A percentile compares a stretch with the other conserved stretches of the same genome.
These are phyloP conservation scores for Asparagopsis taxiformis DNA, from an alignment of 31 red algal species.

Conservation along the genomic window DNA sequence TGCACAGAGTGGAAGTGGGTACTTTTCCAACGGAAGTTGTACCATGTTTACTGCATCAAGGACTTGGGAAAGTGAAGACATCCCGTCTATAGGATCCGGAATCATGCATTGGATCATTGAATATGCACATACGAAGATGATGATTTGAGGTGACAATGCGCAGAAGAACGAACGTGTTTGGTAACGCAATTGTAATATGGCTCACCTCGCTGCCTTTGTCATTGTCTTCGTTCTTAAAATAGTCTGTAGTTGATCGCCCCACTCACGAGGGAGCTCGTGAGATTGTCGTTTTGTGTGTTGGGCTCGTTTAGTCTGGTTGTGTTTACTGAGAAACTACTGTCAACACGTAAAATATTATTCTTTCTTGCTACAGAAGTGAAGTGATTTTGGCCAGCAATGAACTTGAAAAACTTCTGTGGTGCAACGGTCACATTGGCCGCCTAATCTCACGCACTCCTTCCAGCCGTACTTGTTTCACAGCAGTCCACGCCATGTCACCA, in stretches of 20 bases:
- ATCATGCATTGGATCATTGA: neutral
- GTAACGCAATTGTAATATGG: neutral
- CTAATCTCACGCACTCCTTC: too few species aligned
- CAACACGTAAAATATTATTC: neutral
- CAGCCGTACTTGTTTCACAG: too few species aligned
- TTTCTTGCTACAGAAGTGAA: neutral
- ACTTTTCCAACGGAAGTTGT: too few species aligned
- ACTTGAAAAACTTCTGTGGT: too few species aligned
- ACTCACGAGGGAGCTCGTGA: neutral
- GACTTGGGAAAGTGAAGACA: neutral
- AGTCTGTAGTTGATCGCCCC: neutral
- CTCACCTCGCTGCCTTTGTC: conserved; percentile 7
- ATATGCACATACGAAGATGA: conserved; percentile 14
- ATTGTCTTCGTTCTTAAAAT: conserved; percentile 12
- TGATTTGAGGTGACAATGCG: conserved; percentile 14
- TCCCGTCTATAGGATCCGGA: neutral
- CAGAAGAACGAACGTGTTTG: conserved; percentile 8
- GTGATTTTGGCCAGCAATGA: too few species aligned
- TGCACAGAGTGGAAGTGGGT: too few species aligned
- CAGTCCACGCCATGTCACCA: too few species aligned
- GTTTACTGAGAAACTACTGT: neutral
- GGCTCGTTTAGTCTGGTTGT: neutral
- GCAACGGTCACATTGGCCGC: too few species aligned
- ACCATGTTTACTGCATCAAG: too few species aligned
- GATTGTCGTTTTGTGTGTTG: conserved; percentile 13